Percentiles rank a stretch among this genome's conserved stretches.
phyloP scores from a whole-genome alignment of 2,329 filamentous ascomycete genomes.

The Paraphaeosphaeria minitans region DNA sequence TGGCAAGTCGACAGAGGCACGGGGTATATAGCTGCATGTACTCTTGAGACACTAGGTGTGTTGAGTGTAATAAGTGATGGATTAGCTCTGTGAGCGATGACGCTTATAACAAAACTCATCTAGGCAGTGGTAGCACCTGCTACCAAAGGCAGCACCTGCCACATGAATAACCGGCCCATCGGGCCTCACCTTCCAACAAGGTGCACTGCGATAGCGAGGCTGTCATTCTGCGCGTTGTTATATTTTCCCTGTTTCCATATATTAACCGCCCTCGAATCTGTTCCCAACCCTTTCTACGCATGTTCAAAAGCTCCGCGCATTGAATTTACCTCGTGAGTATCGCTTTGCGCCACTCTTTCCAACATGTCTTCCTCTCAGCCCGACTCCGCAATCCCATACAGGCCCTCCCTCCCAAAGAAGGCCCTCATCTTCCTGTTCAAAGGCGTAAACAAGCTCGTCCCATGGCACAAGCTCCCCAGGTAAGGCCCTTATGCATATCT shows the following conservation, averaged over 20 bases:
- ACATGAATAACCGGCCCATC: too few species aligned
- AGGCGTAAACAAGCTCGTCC: conserved; percentile 46
- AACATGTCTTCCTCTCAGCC: conserved; percentile 5
- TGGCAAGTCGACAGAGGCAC: neutral
- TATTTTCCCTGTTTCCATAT: neutral
- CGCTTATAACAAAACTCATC: too few species aligned
- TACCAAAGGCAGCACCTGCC: too few species aligned
- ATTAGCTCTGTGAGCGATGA: too few species aligned
- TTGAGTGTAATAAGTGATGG: too few species aligned
- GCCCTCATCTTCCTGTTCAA: conserved; percentile 43
- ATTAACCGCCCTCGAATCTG: neutral
- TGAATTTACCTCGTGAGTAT: neutral
- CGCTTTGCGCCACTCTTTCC: neutral
- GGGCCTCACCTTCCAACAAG: too few species aligned
- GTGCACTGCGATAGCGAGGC: neutral
- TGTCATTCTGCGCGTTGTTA: neutral
- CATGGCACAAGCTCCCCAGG: conserved; percentile 53
- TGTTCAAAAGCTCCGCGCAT: neutral
- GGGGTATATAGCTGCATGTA: conserved; percentile 6
- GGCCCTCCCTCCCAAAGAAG: conserved; percentile 18
- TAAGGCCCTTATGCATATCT: conserved; percentile 49
- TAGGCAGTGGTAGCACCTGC: too few species aligned
- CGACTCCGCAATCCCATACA: conserved; percentile 16
- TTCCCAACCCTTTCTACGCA: neutral
- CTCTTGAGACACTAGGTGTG: neutral